These are phyloP conservation scores for Penicillium oxalicum DNA, from an alignment of 2,329 filamentous ascomycete species.

Conservation along the genomic window DNA sequence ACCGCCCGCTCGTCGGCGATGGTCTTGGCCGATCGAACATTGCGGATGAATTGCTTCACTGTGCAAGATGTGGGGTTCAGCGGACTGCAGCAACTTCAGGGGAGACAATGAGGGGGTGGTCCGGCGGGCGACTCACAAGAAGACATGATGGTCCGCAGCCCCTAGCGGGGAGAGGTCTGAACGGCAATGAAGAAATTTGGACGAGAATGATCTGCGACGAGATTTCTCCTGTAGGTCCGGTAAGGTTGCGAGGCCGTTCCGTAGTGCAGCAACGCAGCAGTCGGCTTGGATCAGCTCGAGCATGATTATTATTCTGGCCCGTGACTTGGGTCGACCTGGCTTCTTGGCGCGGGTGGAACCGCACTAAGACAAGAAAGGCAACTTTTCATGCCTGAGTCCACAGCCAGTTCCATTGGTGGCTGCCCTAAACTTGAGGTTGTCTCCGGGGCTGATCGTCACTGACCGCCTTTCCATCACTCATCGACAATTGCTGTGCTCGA, in stretches of 20 bases:
- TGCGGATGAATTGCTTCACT: constrained; percentile 99
- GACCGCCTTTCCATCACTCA: no score
- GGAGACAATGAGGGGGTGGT: constrained; percentile 20
- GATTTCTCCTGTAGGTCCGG: constrained; percentile 7
- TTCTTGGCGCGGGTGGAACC: constrained; percentile 16
- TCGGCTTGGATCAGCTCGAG: constrained; percentile 17
- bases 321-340: constrained; percentile 24
- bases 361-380: constrained; percentile 9
- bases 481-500: no score
- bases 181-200: constrained; percentile 9
- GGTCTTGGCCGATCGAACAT: constrained; percentile 96
- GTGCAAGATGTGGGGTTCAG: constrained; percentile 14
- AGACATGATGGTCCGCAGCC: constrained; percentile 51
- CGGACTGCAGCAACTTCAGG: constrained; percentile 15
- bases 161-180: constrained; percentile 34
- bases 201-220: constrained; percentile 6
- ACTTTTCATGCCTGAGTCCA: no score
- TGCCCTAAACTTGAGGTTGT: no score
- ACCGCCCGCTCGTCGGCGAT: constrained; percentile 98
- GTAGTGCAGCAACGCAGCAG: constrained; percentile 9
- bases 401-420: no score
- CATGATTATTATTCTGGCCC: constrained; percentile 17
- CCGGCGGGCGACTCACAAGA: constrained; percentile 45
- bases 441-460: no score
- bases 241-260: constrained; percentile 1